These are phyloP conservation scores for Kalaharituber pfeilii DNA, from an alignment of 2,329 filamentous ascomycete species.

Conservation along the genomic window DNA sequence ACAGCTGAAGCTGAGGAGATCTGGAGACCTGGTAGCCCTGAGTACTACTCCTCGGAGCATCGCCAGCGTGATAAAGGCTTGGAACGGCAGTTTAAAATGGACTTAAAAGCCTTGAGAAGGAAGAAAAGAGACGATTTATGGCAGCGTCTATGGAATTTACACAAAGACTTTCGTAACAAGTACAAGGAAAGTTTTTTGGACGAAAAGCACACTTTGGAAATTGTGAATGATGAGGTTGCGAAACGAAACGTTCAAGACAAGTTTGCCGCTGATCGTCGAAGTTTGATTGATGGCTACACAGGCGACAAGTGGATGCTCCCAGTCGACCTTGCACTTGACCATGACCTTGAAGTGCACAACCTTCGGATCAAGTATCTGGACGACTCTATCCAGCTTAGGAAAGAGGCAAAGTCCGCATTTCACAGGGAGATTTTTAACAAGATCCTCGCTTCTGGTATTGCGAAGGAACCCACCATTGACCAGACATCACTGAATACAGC, in stretches of 20 bases:
- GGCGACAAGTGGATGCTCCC: not conserved
- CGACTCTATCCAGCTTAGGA: not conserved
- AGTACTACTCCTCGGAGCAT: not conserved
- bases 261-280: not conserved
- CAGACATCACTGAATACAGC: no score
- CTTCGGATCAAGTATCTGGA: not conserved
- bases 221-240: not conserved
- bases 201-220: not conserved
- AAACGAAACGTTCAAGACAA: not conserved
- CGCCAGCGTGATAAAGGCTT: not conserved
- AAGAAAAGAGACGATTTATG: not conserved
- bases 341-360: not conserved
- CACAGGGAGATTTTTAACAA: not conserved
- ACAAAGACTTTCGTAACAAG: not conserved
- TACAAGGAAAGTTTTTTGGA: not conserved
- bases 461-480: not conserved
- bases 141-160: not conserved
- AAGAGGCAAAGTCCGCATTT: not conserved
- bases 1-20: not conserved
- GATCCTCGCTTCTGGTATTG: not conserved
- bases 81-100: not conserved
- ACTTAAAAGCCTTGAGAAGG: not conserved
- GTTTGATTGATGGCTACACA: not conserved
- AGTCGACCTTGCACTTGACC: not conserved
- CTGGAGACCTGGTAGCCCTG: not conserved